Percentiles rank a stretch among this genome's conserved stretches.
Conservation (phyloP, 805 yeast genomes). For the Candida tibetensis region DNA sequence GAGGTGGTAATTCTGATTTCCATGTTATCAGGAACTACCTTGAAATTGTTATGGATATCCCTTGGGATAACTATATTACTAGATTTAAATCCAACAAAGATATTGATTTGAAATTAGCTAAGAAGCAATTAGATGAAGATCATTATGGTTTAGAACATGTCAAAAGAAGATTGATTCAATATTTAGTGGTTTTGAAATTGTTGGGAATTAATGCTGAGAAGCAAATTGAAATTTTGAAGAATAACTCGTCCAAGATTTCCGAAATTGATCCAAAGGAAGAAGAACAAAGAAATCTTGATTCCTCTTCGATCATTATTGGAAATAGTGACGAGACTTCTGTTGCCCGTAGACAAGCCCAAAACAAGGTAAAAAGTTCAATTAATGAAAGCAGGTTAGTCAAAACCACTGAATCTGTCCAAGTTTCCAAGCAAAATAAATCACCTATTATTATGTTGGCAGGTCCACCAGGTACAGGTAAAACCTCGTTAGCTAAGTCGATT, state of each 20-base stretch:
- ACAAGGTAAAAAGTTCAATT: constrained; percentile 16
- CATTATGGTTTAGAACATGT: constrained; percentile 50
- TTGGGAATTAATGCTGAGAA: constrained; percentile 38
- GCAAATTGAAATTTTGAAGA: constrained; percentile 11
- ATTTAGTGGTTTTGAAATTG: constrained; percentile 73
- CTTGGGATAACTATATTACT: constrained; percentile 48
- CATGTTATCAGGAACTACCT: constrained; percentile 64
- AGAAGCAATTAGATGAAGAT: constrained; percentile 37
- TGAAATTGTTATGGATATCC: constrained; percentile 63
- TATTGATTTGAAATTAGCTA: constrained; percentile 47
- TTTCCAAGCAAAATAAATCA: constrained; percentile 44
- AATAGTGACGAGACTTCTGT: constrained; percentile 33
- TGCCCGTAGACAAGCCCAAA: constrained; percentile 23
- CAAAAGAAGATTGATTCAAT: constrained; percentile 73
- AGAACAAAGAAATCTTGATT: not conserved
- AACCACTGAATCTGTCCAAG: constrained; percentile 14
- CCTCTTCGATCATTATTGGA: constrained; percentile 29
- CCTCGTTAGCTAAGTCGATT: constrained; percentile 79
- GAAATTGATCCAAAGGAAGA: constrained; percentile 2
- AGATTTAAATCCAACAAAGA: constrained; percentile 37
- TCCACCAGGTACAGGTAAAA: constrained; percentile 94
- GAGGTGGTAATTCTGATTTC: constrained; percentile 49
- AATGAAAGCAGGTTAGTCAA: constrained; percentile 8
- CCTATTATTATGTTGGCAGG: constrained; percentile 84
- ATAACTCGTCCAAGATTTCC: constrained; percentile 10